Percentiles rank a stretch among this genome's conserved stretches.
Conservation (phyloP, 75 land plant genomes). For the Cunninghamia lanceolata region DNA sequence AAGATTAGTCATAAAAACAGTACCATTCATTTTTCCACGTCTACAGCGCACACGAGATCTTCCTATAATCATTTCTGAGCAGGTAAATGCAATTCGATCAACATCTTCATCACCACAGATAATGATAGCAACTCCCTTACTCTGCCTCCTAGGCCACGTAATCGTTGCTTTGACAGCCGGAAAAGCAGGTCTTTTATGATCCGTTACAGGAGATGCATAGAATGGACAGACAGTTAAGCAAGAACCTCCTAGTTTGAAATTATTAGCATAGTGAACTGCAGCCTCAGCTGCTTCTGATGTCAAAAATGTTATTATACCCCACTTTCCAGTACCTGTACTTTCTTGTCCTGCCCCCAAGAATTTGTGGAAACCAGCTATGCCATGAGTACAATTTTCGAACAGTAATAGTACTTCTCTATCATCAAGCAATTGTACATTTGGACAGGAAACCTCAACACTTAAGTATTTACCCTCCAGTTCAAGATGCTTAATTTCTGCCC, state of each 20-base stretch:
- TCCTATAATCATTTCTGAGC: conserved; percentile 38
- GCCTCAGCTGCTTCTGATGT: conserved; percentile 49
- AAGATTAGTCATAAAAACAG: conserved; percentile 44
- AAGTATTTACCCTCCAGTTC: conserved; percentile 58
- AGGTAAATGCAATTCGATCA: conserved; percentile 22
- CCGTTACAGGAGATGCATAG: conserved; percentile 16
- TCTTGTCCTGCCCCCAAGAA: conserved; percentile 20
- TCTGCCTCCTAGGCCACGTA: conserved; percentile 65
- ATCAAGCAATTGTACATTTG: conserved; percentile 24
- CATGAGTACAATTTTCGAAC: conserved; percentile 38
- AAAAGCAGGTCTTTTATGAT: conserved; percentile 25
- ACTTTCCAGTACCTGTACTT: conserved; percentile 27
- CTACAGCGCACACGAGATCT: conserved; percentile 37
- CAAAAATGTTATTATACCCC: conserved; percentile 68
- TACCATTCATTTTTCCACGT: conserved; percentile 25
- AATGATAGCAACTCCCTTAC: conserved; percentile 57
- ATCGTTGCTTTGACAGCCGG: conserved; percentile 54
- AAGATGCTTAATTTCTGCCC: conserved; percentile 71
- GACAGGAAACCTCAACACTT: conserved; percentile 48
- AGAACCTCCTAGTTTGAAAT: conserved; percentile 22
- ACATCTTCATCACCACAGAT: conserved; percentile 44
- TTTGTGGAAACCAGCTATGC: conserved; percentile 48
- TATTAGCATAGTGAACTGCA: conserved; percentile 35
- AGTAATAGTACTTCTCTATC: conserved; percentile 58
- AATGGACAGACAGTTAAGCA: conserved; percentile 39